These are phyloP conservation scores for Arthrinium phaeospermum DNA, from an alignment of 2,329 filamentous ascomycete genomes.

Conservation along the genomic window DNA sequence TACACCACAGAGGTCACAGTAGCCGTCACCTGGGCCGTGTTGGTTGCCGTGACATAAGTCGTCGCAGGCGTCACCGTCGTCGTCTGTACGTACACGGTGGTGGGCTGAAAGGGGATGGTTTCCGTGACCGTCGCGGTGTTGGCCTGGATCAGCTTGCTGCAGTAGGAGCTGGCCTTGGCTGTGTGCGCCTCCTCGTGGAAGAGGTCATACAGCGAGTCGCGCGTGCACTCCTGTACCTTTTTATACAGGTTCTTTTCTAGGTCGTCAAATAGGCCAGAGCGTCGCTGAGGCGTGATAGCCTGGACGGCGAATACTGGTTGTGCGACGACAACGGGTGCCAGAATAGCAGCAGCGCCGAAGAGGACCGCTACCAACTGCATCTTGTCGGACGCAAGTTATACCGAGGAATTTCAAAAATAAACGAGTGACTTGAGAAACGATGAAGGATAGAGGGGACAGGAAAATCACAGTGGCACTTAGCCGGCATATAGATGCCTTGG, in stretches of 20 bases:
- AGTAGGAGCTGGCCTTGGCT: conserved; percentile 9
- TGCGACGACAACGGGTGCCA: neutral
- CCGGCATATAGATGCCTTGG: neutral
- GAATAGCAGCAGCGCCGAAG: neutral
- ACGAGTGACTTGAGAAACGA: neutral
- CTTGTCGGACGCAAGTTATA: neutral
- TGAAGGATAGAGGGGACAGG: neutral
- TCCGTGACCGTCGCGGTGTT: neutral
- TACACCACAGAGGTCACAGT: conserved; percentile 6
- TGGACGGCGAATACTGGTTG: neutral
- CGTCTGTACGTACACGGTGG: neutral
- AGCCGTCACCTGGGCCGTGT: neutral
- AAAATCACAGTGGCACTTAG: neutral
- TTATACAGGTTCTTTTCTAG: no score
- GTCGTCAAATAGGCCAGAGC: no score
- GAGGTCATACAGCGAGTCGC: neutral
- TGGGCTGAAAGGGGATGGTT: neutral
- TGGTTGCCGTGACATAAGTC: conserved; percentile 1
- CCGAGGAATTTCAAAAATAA: neutral
- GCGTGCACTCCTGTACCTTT: neutral
- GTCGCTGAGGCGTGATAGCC: no score
- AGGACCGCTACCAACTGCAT: neutral
- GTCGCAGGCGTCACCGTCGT: conserved; percentile 3
- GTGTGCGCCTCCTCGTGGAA: neutral
- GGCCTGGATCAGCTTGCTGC: neutral